A percentile compares a stretch with the other conserved stretches of the same genome.
Conservation (phyloP, 75 land plant genomes). For the Picea glauca region DNA sequence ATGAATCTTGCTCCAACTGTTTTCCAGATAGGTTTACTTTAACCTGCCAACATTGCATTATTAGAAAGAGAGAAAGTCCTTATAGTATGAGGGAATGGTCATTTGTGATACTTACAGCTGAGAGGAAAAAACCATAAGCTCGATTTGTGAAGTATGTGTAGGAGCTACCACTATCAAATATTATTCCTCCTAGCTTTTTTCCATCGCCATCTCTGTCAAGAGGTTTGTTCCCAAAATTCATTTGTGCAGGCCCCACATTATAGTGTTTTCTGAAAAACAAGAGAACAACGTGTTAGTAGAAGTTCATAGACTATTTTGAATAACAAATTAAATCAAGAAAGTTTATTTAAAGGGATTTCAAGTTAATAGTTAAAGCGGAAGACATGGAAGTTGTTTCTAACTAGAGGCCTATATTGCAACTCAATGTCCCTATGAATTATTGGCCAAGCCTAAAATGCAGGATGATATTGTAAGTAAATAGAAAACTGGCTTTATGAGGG, state of each 20-base stretch:
- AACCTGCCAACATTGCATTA: conserved; percentile 30
- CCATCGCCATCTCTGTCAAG: conserved; percentile 11
- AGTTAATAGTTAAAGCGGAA: no score
- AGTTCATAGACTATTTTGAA: background rate
- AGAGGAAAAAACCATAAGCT: conserved; percentile 44
- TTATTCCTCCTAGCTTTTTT: conserved; percentile 21
- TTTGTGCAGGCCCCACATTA: conserved; percentile 40
- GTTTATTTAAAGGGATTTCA: background rate
- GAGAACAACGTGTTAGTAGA: background rate
- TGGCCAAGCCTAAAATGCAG: background rate
- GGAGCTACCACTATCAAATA: conserved; percentile 91
- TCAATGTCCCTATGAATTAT: background rate
- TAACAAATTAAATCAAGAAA: background rate
- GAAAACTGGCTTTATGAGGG: no score
- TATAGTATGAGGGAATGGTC: background rate
- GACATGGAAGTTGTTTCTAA: background rate
- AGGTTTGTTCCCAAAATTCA: conserved; percentile 32
- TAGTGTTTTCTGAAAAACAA: conserved; percentile 47
- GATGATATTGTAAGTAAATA: background rate
- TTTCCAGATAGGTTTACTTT: conserved; percentile 31
- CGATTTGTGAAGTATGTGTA: conserved; percentile 61
- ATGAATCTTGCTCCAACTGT: conserved; percentile 33
- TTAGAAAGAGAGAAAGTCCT: background rate
- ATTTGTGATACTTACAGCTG: conserved; percentile 34
- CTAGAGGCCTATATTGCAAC: background rate